These are phyloP conservation scores for Backusella mclennaniae DNA, from an alignment of 192 early-diverging fungal species.

Conservation along the genomic window DNA sequence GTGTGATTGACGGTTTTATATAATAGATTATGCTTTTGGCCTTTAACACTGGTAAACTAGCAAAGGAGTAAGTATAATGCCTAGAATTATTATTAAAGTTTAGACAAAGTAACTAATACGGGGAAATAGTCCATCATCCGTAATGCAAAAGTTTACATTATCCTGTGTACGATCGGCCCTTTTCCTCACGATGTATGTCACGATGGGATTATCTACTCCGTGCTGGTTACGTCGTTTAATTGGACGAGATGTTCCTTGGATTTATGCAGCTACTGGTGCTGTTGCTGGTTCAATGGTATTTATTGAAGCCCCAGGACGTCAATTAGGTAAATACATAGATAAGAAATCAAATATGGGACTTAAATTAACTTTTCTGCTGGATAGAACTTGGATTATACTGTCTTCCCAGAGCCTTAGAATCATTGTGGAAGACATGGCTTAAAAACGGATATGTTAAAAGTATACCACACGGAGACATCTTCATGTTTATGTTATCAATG, in stretches of 20 bases:
- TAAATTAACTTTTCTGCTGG: background rate
- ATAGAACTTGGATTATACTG: slow-evolving; percentile 85
- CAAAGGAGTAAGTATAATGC: slow-evolving; percentile 26
- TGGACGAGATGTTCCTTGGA: slow-evolving; percentile 43
- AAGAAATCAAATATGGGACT: background rate
- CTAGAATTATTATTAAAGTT: background rate
- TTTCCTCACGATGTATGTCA: slow-evolving; percentile 58
- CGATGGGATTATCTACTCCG: slow-evolving; percentile 46
- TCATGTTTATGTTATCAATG: slow-evolving; percentile 71
- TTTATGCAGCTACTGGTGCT: slow-evolving; percentile 57
- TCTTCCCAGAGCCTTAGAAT: slow-evolving; percentile 74
- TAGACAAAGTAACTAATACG: background rate
- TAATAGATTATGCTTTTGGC: slow-evolving; percentile 46
- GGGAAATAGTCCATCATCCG: slow-evolving; percentile 34
- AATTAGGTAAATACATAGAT: slow-evolving; percentile 32
- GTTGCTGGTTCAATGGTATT: slow-evolving; percentile 55
- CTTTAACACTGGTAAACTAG: slow-evolving; percentile 32
- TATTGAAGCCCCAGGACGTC: slow-evolving; percentile 61
- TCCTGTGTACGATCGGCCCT: slow-evolving; percentile 57
- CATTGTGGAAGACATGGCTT: slow-evolving; percentile 51
- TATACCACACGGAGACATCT: slow-evolving; percentile 67
- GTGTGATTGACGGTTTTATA: background rate
- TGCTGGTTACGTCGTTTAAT: slow-evolving; percentile 53
- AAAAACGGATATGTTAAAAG: slow-evolving; percentile 57
- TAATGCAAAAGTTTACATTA: slow-evolving; percentile 45